These are phyloP conservation scores for Bodo saltans DNA, from an alignment of 78 protist species.

Conservation along the genomic window DNA sequence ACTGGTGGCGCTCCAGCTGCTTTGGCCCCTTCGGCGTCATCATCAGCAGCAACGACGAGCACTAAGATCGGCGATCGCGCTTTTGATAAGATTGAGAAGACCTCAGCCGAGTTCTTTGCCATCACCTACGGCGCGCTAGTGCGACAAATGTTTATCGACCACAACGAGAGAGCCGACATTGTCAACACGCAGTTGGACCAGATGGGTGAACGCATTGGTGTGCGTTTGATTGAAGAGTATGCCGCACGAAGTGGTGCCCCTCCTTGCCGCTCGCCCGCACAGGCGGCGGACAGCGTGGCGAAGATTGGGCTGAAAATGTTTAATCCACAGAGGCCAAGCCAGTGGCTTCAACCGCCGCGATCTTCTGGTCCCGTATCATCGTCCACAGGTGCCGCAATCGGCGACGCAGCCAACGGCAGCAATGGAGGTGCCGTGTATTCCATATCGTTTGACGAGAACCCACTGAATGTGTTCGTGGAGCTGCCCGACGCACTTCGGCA, in stretches of 20 bases:
- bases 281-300: constrained; percentile 90
- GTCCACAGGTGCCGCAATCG: too few species aligned
- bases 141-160: constrained; percentile 86
- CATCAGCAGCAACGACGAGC: too few species aligned
- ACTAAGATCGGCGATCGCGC: neutral
- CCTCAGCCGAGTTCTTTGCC: constrained; percentile 86
- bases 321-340: too few species aligned
- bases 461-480: constrained; percentile 84
- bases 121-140: constrained; percentile 96
- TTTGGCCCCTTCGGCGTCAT: too few species aligned
- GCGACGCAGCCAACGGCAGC: constrained; percentile 59
- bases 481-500: constrained; percentile 67
- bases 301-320: constrained; percentile 92
- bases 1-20: too few species aligned
- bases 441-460: constrained; percentile 72
- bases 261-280: constrained; percentile 64
- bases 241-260: constrained; percentile 62
- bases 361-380: too few species aligned
- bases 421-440: constrained; percentile 26
- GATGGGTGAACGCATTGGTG: constrained; percentile 95
- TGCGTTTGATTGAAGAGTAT: constrained; percentile 89
- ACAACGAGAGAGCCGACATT: constrained; percentile 48
- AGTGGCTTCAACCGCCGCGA: too few species aligned
- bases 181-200: constrained; percentile 86
- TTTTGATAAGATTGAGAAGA: neutral